Evolutionary conservation across 2,329 filamentous ascomycete genomes (phyloP), one percentile per base, ranked within the genome.

Genomic region (Grosmannia serpens): DNA sequence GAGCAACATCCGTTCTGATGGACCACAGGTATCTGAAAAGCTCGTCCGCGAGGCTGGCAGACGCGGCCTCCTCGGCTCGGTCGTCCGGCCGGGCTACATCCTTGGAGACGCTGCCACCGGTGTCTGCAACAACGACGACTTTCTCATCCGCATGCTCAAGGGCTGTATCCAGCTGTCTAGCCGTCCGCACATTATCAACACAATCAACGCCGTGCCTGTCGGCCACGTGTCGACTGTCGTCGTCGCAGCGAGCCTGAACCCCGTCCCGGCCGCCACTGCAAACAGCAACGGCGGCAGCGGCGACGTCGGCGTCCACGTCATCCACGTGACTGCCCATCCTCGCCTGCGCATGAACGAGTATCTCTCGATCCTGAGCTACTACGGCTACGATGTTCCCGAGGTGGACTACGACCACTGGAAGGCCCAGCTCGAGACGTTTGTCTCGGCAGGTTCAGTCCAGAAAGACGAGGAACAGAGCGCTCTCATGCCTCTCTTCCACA

Each of bases 201-300:
- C 89, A 0, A 84, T 96, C 71, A 97, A 96, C 75, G 84, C 86
- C 70, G 88, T 96, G 0, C 91, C 92, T 0, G 91, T 96, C 27
- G 83, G 84, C 62, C 89, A 95, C 64, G 91, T 96, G 41, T 82
- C 86, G 1, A 79, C 83, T 20, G 82, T 95, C 10, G 87, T 95
- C 29, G 83, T 90, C 22, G 89, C 91, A 0, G 77, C 86, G 6
- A 80, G 84, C 0, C 78, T 95, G 65, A 79, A 86, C 67, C 44
- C 44, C 2, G 44, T 47, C 17, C 44, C 15, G 44, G 17, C 44
- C 17, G 38, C 13, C 5, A 44, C 38, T 15, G 38, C 38, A 44
- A 44, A 44, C 38, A n/a, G 38, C 38, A 44, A n/a, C 38, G 38
- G 38, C 38, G 38, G 20, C 38, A 44, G 13, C 38, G 38, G 38